These are phyloP conservation scores for Thelonectria rubi DNA, from an alignment of 2,329 filamentous ascomycete genomes.

Conservation along the genomic window DNA sequence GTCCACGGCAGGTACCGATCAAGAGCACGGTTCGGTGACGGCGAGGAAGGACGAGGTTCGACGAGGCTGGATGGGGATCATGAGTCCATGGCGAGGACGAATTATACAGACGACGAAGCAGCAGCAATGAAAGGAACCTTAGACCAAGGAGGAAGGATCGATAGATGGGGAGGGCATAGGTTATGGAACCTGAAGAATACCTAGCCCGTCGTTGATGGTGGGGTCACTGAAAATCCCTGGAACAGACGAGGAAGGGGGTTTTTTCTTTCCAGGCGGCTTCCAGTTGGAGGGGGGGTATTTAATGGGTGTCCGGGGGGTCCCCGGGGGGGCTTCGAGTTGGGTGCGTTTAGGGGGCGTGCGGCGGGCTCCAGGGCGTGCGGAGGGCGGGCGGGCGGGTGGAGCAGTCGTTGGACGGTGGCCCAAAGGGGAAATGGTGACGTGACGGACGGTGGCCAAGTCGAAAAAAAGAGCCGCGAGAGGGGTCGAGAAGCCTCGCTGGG, in stretches of 20 bases:
- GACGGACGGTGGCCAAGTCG: constrained; percentile 19
- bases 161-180: constrained; percentile 16
- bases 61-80: constrained; percentile 21
- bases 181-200: constrained; percentile 30
- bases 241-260: constrained; percentile 24
- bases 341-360: constrained; percentile 26
- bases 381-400: constrained; percentile 1
- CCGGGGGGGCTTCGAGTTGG: too few species aligned
- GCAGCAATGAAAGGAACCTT: constrained; percentile 13
- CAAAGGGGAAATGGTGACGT: constrained; percentile 15
- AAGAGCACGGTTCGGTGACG: constrained; percentile 5
- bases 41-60: constrained; percentile 17
- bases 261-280: constrained; percentile 13
- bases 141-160: constrained; percentile 30
- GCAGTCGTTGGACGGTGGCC: constrained; percentile 13
- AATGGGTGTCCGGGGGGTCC: too few species aligned
- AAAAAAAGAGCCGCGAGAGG: constrained; percentile 5
- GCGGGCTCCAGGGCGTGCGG: constrained; percentile 14
- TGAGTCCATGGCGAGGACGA: constrained; percentile 31
- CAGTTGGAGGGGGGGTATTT: constrained; percentile 27
- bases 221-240: constrained; percentile 41
- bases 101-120: background rate
- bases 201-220: constrained; percentile 34
- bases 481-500: background rate
- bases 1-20: too few species aligned